Conservation (phyloP, 139 green algal species). For the Chlorella sorokiniana region DNA sequence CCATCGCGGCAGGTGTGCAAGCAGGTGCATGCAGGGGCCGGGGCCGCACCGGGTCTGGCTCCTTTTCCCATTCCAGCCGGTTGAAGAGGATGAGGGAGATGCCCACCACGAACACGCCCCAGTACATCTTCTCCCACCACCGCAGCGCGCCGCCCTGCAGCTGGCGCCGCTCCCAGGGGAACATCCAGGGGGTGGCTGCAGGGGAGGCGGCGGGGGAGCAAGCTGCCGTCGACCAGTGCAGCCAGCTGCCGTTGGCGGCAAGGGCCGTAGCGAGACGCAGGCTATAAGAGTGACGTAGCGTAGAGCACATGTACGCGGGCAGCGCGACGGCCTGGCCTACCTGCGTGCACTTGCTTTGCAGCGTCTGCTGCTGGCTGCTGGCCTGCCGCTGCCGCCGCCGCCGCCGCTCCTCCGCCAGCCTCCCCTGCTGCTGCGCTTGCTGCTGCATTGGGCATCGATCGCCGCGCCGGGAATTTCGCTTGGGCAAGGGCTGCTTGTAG, state of each 20-base stretch:
- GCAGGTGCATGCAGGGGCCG: background rate
- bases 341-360: background rate
- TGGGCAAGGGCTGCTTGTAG: background rate
- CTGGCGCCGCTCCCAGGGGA: conserved; percentile 66
- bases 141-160: conserved; percentile 64
- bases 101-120: conserved; percentile 69
- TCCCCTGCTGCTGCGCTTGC: background rate
- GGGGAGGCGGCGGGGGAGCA: background rate
- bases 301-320: background rate
- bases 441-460: background rate
- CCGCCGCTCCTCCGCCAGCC: background rate
- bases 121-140: conserved; percentile 80
- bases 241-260: background rate
- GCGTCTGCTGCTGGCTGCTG: conserved; percentile 1
- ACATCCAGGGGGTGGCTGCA: conserved; percentile 59
- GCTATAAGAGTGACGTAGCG: background rate
- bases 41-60: background rate
- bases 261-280: background rate
- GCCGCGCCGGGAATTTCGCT: conserved; percentile 12
- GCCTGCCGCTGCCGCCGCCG: background rate
- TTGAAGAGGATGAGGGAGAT: conserved; percentile 59
- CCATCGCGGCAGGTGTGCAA: too few relatives aligned
- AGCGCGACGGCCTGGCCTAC: background rate
- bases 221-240: background rate
- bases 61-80: conserved; percentile 26